Evolutionary conservation across 352 stramenopile genomes (phyloP).

Genomic region (Globisporangium nunn): DNA sequence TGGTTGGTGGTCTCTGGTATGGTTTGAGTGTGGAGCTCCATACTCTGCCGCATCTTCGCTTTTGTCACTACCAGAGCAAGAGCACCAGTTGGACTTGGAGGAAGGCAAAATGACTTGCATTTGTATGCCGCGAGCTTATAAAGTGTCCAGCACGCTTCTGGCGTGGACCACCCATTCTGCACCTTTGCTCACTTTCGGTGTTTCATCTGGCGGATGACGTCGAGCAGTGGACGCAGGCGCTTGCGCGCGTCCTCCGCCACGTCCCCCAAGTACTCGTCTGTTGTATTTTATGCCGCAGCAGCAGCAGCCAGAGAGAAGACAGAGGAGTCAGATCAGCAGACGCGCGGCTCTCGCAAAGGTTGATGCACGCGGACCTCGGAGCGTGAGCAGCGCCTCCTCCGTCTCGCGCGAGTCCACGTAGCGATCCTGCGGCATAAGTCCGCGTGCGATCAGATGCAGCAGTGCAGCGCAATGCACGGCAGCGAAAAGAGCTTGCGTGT

Average conservation of each 20-base stretch:
- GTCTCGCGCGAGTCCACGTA: constrained; percentile 63
- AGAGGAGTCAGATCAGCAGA: neutral
- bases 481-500: too few relatives aligned
- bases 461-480: neutral
- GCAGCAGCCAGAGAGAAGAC: neutral
- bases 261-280: constrained; percentile 71
- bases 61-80: neutral
- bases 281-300: neutral
- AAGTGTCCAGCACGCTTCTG: neutral
- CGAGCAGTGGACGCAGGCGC: constrained; percentile 62
- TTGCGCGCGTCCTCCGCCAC: constrained; percentile 59
- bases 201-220: constrained; percentile 34
- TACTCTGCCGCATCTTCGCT: neutral
- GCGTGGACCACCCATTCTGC: constrained; percentile 7
- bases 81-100: neutral
- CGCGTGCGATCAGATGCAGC: neutral
- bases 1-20: too few relatives aligned
- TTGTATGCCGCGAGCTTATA: neutral
- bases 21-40: too few relatives aligned
- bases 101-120: neutral
- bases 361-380: constrained; percentile 29
- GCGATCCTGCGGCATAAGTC: constrained; percentile 22
- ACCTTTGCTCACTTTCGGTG: constrained; percentile 11
- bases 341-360: neutral
- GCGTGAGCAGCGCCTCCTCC: constrained; percentile 36